Base-by-base conservation (phyloP, 257 asterid genomes). In the Striga asiatica region DNA sequence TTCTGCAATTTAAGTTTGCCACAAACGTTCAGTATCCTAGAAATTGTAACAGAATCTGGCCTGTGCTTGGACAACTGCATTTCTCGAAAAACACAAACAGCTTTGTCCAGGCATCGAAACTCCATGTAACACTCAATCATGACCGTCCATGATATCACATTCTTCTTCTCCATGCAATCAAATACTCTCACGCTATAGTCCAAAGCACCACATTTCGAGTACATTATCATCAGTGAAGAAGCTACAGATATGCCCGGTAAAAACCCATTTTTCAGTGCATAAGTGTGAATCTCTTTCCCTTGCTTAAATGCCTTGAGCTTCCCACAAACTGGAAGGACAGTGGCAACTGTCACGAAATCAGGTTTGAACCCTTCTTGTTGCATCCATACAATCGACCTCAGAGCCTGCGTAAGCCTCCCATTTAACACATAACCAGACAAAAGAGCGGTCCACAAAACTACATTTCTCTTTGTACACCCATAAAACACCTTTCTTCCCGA, bases 291-390 rank as follows among this genome's bases (percentile, higher is more conserved):
- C 66, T 84, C 97, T 42, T 82, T 91, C 53, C 97, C 97, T 53
- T 66, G 75, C 61, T 67, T 77, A 73, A 82, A 35, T 6, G 87
- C 88, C 74, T 57, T 60, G 46, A 91, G 70, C 56, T 82, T 74
- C 17, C 85, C 88, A 66, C 94, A 87, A 58, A 84, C 95, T n/a
- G 97, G 98, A 66, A 91, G 82, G 59, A 80, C 77, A 0, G 98
- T 91, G 24, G 97, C 92, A 25, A 87, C 61, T 10, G 97, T 84
- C 24, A 87, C 95, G 17, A 77, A 2, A 61, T 91, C 95, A 21
- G 98, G 98, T 74, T 66, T 80, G 66, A 78, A 76, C 38, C 95
- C 94, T 82, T 91, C 97, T 63, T 84, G 94, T 50, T 91, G 98
- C 97, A 91, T 91, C 98, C 98, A 91, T 23, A 74, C 42, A 43